Evolutionary conservation across 345 rosid species (phyloP), one percentile per base, ranked within the genome.

Genomic region (Gossypium sturtianum): DNA sequence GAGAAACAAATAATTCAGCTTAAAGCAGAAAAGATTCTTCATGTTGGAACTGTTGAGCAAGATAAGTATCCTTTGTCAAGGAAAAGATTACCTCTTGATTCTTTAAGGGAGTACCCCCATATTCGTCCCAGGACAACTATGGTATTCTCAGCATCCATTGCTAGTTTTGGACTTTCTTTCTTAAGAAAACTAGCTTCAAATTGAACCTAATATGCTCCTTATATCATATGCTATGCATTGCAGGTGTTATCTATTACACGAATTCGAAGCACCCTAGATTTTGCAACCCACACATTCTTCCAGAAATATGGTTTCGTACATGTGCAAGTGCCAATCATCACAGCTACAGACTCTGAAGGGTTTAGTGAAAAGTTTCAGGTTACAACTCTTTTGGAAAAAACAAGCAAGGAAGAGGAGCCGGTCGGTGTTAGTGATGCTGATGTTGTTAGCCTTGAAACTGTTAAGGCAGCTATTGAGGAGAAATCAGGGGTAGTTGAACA

Each of bases 71-170:
- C 89, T 12, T 77, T 91, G 25, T 83, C 97, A 0, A 91, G 74
- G 86, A 90, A 86, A 78, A 80, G 91, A 29, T 73, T 94, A 72
- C 93, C 97, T 29, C 77, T 92, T 7, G 94, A 92, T 60, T 71
- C 49, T 69, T 73, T 94, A 45, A 86, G 98, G 80, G 90, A 87
- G 56, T 86, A 22, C 73, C 57, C 94, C 63, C 99, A 90, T 79
- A 89, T 95, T 84, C 86, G 98, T 54, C 92, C 97, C 7, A 90
- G 98, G n/a, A 91, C 99, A 34, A 92, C 94, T 34, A 92, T 92
- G 65, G 98, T 94, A 82, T 73, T 69, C 43, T 70, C 23, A 44
- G 52, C 57, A 66, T 64, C 3, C 58, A 12, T 68, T 67, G n/a
- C 58, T 72, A 58, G 22, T 68, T 53, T 69, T 45, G 13, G 22